phyloP scores from a whole-genome alignment of 2,329 filamentous ascomycete species.

The Xylariales sp. region DNA sequence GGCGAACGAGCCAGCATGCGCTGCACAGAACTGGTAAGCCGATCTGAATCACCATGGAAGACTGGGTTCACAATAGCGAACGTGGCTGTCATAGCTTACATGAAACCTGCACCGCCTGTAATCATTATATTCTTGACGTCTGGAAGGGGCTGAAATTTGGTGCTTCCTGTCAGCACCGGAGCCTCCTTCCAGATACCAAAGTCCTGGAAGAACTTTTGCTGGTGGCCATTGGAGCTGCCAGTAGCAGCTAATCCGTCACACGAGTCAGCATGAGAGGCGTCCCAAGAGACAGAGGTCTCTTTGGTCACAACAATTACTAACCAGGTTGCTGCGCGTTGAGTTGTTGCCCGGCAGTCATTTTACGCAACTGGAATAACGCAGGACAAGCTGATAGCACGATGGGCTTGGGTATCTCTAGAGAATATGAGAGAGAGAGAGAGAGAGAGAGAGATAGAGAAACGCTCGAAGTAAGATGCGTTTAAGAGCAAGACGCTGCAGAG shows the following conservation, averaged over 20 bases:
- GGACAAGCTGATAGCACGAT: too few species aligned
- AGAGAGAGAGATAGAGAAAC: too few species aligned
- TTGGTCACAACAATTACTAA: too few species aligned
- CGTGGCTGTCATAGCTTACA: constrained; percentile 47
- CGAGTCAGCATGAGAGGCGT: constrained; percentile 3
- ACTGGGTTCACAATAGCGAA: not conserved
- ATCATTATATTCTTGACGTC: constrained; percentile 79
- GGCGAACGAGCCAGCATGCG: constrained; percentile 78
- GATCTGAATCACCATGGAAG: not conserved
- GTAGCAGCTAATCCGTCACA: constrained; percentile 10
- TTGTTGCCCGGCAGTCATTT: constrained; percentile 3
- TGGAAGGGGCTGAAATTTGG: constrained; percentile 62
- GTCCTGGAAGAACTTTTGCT: constrained; percentile 47
- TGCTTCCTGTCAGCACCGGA: constrained; percentile 64
- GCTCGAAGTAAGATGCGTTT: too few species aligned
- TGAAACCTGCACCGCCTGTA: constrained; percentile 81
- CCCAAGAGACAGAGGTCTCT: too few species aligned
- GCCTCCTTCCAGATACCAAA: constrained; percentile 67
- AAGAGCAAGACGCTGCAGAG: too few species aligned
- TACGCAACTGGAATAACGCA: not conserved
- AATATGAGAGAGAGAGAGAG: too few species aligned
- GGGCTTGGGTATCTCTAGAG: too few species aligned
- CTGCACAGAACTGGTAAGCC: too few species aligned
- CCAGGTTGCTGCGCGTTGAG: constrained; percentile 2
- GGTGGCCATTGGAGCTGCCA: not conserved